phyloP scores from a whole-genome alignment of 306 rosid genomes.

The Phaseolus lunatus region DNA sequence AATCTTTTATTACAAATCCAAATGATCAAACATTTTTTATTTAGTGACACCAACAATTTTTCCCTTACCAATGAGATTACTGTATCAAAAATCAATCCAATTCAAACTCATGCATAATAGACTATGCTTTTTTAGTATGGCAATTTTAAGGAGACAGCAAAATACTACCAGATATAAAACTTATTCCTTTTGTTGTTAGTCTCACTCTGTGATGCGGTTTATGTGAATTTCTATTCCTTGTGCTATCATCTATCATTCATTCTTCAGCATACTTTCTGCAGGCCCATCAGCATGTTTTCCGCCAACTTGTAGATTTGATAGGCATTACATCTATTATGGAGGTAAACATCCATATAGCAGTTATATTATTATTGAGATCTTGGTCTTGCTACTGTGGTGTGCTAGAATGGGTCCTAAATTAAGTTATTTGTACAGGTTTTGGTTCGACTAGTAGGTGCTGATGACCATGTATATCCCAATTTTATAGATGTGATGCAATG shows the following conservation, averaged over 20 bases:
- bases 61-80: background rate
- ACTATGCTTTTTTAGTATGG: background rate
- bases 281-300: slow-evolving; percentile 90
- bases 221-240: slow-evolving; percentile 18
- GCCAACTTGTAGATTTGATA: slow-evolving; percentile 91
- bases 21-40: background rate
- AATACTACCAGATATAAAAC: background rate
- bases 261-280: slow-evolving; percentile 51
- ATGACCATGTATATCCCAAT: slow-evolving; percentile 94
- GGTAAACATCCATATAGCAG: slow-evolving; percentile 30
- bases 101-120: background rate
- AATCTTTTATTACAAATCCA: background rate
- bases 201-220: background rate
- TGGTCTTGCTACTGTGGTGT: background rate
- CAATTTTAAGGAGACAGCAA: background rate
- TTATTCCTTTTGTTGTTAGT: slow-evolving; percentile 28
- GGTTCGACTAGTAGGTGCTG: slow-evolving; percentile 91
- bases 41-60: background rate
- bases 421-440: slow-evolving; percentile 53
- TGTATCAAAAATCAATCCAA: background rate
- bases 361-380: slow-evolving; percentile 1
- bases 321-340: slow-evolving; percentile 99
- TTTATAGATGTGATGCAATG: slow-evolving; percentile 92
- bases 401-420: background rate
- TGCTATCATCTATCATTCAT: slow-evolving; percentile 39